Evolutionary conservation across 208 protist genomes (phyloP).

Genomic region (Acanthamoeba culbertsoni): DNA sequence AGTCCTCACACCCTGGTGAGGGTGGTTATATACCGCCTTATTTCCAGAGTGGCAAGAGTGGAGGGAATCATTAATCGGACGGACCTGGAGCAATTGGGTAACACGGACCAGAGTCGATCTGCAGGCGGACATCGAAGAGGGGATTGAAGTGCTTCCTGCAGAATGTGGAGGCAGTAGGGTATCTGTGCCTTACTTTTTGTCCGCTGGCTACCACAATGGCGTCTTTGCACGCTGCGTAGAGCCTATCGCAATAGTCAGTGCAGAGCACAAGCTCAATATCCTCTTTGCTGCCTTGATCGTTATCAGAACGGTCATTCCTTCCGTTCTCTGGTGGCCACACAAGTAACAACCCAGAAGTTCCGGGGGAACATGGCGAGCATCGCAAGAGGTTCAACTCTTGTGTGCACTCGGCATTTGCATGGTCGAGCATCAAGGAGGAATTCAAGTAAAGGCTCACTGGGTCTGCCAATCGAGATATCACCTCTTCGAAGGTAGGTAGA

Average conservation of each 20-base stretch:
- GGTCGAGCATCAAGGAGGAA: too few species aligned
- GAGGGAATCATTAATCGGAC: not conserved
- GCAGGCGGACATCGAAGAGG: not conserved
- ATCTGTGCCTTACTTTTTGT: not conserved
- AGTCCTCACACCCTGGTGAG: not conserved
- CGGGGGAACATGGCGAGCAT: not conserved
- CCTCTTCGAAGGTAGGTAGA: too few species aligned
- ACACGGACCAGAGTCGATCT: not conserved
- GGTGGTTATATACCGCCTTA: not conserved
- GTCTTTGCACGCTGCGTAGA: not conserved
- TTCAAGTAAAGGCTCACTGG: too few species aligned
- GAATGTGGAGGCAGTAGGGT: not conserved
- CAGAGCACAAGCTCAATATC: slow-evolving; percentile 1
- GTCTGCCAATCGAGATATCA: too few species aligned
- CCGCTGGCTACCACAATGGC: not conserved
- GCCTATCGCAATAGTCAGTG: not conserved
- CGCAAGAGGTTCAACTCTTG: not conserved
- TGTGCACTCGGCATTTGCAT: not conserved
- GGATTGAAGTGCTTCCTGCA: not conserved
- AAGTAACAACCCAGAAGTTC: too few species aligned
- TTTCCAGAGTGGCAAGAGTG: not conserved
- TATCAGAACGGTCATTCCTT: too few species aligned
- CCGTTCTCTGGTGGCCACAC: too few species aligned
- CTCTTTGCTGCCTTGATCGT: not conserved
- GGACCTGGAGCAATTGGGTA: not conserved